Conservation (phyloP, 352 stramenopile species). For the Pythium phragmiticola region DNA sequence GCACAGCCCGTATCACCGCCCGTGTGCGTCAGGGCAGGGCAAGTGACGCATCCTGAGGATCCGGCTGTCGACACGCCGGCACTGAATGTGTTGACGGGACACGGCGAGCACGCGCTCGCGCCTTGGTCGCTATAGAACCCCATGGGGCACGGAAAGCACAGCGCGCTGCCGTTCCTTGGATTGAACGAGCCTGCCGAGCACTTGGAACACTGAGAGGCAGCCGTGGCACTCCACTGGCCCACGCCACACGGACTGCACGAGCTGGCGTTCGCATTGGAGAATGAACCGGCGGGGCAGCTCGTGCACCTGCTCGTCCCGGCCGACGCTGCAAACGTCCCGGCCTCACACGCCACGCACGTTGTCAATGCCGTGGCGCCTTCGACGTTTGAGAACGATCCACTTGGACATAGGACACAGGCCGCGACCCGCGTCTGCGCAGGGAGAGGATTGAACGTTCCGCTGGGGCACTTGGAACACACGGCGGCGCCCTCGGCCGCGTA, state of each 20-base stretch:
- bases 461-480: slow-evolving; percentile 44
- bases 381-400: slow-evolving; percentile 45
- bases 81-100: slow-evolving; percentile 53
- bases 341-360: slow-evolving; percentile 33
- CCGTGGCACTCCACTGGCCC: slow-evolving; percentile 43
- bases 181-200: slow-evolving; percentile 52
- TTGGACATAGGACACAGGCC: slow-evolving; percentile 46
- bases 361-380: slow-evolving; percentile 32
- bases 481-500: slow-evolving; percentile 44
- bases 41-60: slow-evolving; percentile 31
- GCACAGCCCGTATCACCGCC: slow-evolving; percentile 29
- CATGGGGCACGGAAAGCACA: slow-evolving; percentile 51
- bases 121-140: slow-evolving; percentile 60
- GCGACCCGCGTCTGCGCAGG: slow-evolving; percentile 35
- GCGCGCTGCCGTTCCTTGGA: slow-evolving; percentile 34
- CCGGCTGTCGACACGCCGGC: slow-evolving; percentile 21
- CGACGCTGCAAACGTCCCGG: slow-evolving; percentile 30
- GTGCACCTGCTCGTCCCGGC: slow-evolving; percentile 24
- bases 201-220: slow-evolving; percentile 34
- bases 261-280: slow-evolving; percentile 41
- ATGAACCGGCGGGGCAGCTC: slow-evolving; percentile 34
- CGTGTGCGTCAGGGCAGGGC: slow-evolving; percentile 40
- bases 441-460: slow-evolving; percentile 48
- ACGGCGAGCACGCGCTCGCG: slow-evolving; percentile 35
- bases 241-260: slow-evolving; percentile 38